A percentile compares a stretch with the other conserved stretches of the same genome.
Evolutionary conservation across 2,329 filamentous ascomycete species (phyloP).

Genomic region (Fusarium piperis): DNA sequence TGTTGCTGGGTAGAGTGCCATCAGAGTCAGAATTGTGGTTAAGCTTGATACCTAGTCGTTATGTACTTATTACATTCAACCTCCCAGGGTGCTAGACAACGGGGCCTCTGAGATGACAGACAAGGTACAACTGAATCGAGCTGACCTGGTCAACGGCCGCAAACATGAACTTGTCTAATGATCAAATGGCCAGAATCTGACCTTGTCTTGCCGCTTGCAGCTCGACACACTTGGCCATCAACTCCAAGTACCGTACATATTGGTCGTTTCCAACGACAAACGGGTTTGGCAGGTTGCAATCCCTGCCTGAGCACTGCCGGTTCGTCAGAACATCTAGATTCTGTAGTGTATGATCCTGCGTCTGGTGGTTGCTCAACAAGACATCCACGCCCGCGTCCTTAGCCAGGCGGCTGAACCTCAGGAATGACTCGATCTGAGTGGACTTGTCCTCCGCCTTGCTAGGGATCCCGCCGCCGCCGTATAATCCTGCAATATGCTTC

Average conservation of each 20-base stretch:
- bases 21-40: no score
- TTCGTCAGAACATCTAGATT: conserved; percentile 24
- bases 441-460: conserved; percentile 25
- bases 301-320: conserved; percentile 7
- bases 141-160: no score
- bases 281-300: conserved; percentile 18
- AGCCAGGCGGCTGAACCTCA: conserved; percentile 15
- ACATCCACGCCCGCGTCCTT: conserved; percentile 25
- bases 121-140: no score
- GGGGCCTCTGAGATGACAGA: no score
- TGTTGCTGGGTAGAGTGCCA: no score
- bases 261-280: conserved; percentile 24
- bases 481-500: conserved; percentile 35
- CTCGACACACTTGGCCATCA: conserved; percentile 27
- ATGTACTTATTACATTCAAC: no score
- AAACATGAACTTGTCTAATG: neutral
- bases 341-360: conserved; percentile 34
- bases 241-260: conserved; percentile 19
- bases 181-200: neutral
- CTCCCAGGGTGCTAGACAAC: no score
- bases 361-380: conserved; percentile 35
- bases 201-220: conserved; percentile 2
- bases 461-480: conserved; percentile 36
- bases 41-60: no score
- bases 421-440: conserved; percentile 33